These are phyloP conservation scores for Bothriochloa decipiens DNA, from an alignment of 176 grass and related monocot species.

Conservation along the genomic window DNA sequence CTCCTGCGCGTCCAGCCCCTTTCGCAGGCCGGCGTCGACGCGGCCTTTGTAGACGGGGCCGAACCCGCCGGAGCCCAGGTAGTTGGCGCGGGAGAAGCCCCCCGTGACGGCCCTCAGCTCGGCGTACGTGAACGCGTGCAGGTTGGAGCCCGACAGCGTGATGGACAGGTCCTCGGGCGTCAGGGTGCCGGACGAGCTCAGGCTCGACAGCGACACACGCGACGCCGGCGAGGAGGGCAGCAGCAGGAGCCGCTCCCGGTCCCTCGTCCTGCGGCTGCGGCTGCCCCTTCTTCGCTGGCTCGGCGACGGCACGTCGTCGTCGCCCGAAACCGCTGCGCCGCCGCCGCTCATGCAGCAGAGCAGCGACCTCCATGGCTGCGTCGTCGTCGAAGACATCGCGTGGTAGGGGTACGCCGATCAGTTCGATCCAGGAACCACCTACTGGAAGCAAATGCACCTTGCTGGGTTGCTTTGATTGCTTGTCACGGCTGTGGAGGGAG, in stretches of 20 bases:
- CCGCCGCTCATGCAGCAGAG: slow-evolving; percentile 44
- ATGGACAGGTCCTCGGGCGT: slow-evolving; percentile 74
- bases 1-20: slow-evolving; percentile 50
- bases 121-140: slow-evolving; percentile 70
- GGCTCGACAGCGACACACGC: slow-evolving; percentile 64
- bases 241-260: neutral
- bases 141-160: slow-evolving; percentile 56
- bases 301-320: slow-evolving; percentile 4
- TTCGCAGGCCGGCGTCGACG: slow-evolving; percentile 48
- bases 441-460: neutral
- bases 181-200: slow-evolving; percentile 51
- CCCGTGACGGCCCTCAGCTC: slow-evolving; percentile 55
- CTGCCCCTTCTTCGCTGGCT: neutral
- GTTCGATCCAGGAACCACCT: neutral
- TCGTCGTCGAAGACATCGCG: slow-evolving; percentile 7
- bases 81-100: slow-evolving; percentile 68
- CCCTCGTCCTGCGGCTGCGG: neutral
- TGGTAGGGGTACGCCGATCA: neutral
- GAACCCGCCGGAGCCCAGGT: slow-evolving; percentile 80
- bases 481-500: neutral
- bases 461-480: neutral
- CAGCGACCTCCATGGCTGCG: slow-evolving; percentile 40
- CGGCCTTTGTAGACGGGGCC: slow-evolving; percentile 71
- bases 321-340: neutral
- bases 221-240: slow-evolving; percentile 29